A percentile compares a stretch with the other conserved stretches of the same genome.
phyloP scores from a whole-genome alignment of 768 basidiomycete species.

The Psilocybe cyanescens region DNA sequence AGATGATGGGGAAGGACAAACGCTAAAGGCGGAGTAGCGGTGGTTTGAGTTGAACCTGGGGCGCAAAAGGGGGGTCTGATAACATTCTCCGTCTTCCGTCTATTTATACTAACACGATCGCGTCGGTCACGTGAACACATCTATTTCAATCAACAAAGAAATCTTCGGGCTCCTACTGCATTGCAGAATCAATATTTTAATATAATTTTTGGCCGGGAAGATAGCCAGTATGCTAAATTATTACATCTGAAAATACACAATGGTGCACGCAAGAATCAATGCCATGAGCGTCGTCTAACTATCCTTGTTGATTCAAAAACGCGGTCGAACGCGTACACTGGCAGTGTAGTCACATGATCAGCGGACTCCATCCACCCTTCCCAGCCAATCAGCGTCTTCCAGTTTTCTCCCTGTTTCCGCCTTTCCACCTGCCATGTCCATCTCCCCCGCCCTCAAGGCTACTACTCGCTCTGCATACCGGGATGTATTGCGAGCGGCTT shows the following conservation, averaged over 20 bases:
- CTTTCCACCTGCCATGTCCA: constrained; percentile 45
- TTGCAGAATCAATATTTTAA: background rate
- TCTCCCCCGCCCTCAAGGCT: constrained; percentile 60
- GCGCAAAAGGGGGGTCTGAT: constrained; percentile 42
- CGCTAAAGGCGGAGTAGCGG: constrained; percentile 19
- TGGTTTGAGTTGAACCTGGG: constrained; percentile 31
- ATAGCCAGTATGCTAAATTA: background rate
- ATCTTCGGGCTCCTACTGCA: constrained; percentile 9
- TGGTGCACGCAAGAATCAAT: background rate
- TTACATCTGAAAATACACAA: background rate
- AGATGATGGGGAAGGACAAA: constrained; percentile 24
- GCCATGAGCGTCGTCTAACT: constrained; percentile 12
- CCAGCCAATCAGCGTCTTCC: constrained; percentile 28
- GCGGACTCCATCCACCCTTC: background rate
- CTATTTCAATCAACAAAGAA: constrained; percentile 45
- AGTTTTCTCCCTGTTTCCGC: constrained; percentile 22
- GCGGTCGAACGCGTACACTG: constrained; percentile 22
- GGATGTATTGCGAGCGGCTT: constrained; percentile 66
- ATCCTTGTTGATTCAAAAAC: constrained; percentile 26
- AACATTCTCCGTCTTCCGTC: constrained; percentile 30
- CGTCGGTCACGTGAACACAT: constrained; percentile 42
- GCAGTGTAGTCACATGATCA: constrained; percentile 25
- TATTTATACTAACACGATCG: constrained; percentile 54
- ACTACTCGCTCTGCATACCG: constrained; percentile 79
- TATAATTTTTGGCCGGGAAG: background rate